Conservation (phyloP, 352 stramenopile genomes). For the Globisporangium sylvaticum region DNA sequence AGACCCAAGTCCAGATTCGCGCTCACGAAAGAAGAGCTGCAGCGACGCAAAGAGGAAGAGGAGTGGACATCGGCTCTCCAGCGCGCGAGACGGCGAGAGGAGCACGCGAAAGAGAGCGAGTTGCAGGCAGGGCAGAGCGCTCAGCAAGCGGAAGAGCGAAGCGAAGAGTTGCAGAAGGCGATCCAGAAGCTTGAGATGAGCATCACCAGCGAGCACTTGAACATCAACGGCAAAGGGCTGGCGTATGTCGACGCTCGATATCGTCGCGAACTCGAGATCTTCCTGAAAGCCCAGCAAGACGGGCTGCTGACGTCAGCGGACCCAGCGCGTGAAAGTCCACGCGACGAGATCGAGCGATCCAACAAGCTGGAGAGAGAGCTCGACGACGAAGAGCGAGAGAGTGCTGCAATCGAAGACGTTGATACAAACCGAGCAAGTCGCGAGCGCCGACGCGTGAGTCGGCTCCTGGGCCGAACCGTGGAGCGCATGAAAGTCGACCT, state of each 20-base stretch:
- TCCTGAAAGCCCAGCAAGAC: conserved; percentile 31
- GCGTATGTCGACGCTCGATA: conserved; percentile 66
- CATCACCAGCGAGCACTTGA: conserved; percentile 55
- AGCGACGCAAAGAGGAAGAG: conserved; percentile 48
- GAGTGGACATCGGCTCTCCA: conserved; percentile 64
- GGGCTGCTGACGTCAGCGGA: conserved; percentile 41
- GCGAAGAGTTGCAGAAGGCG: conserved; percentile 35
- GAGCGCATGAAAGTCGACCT: conserved; percentile 32
- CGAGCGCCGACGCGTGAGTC: conserved; percentile 56
- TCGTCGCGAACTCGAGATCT: conserved; percentile 51
- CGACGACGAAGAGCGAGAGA: conserved; percentile 47
- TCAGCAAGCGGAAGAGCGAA: conserved; percentile 24
- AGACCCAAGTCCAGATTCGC: conserved; percentile 25
- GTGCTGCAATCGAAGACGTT: conserved; percentile 43
- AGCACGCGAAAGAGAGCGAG: conserved; percentile 23
- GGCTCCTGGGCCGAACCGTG: conserved; percentile 37
- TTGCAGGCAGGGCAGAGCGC: conserved; percentile 15
- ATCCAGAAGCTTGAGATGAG: conserved; percentile 44
- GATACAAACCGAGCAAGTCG: conserved; percentile 28
- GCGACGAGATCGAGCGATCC: conserved; percentile 41
- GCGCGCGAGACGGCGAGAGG: conserved; percentile 38
- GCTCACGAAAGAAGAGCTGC: conserved; percentile 40
- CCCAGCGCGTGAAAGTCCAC: conserved; percentile 20
- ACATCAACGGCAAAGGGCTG: conserved; percentile 30
- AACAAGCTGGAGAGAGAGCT: conserved; percentile 33